phyloP scores from a whole-genome alignment of 2,329 filamentous ascomycete genomes.

The Thyridium curvatum region DNA sequence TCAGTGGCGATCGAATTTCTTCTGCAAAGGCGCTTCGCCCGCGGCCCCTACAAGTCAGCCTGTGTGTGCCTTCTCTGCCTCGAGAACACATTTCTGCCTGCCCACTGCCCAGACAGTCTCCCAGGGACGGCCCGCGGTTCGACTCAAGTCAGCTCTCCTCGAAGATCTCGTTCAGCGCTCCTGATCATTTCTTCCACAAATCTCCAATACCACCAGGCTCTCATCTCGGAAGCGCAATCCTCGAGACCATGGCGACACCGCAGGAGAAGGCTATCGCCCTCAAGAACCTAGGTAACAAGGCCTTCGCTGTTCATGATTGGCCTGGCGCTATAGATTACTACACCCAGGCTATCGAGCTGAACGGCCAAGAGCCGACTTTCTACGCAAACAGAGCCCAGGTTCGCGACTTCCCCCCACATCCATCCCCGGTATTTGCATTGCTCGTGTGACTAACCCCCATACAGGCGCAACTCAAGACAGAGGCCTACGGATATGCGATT shows the following conservation, averaged over 20 bases:
- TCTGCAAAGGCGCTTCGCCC: no score
- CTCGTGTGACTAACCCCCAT: slow-evolving; percentile 39
- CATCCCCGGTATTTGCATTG: slow-evolving; percentile 12
- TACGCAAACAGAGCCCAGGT: slow-evolving; percentile 95
- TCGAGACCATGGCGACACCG: slow-evolving; percentile 17
- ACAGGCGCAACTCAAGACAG: slow-evolving; percentile 89
- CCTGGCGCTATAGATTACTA: slow-evolving; percentile 75
- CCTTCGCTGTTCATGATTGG: slow-evolving; percentile 86
- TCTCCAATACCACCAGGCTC: no score
- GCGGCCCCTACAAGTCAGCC: no score
- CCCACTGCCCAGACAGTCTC: no score
- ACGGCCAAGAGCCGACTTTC: slow-evolving; percentile 80
- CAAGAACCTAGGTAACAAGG: slow-evolving; percentile 93
- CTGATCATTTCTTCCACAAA: no score
- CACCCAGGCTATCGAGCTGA: slow-evolving; percentile 76
- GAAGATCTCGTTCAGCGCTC: no score
- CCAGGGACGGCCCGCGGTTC: no score
- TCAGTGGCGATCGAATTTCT: slow-evolving; percentile 1
- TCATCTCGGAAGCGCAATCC: no score
- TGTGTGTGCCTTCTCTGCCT: no score
- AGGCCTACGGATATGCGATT: slow-evolving; percentile 90
- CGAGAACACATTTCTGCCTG: no score
- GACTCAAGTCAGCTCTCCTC: no score
- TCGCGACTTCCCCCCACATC: slow-evolving; percentile 28
- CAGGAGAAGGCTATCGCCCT: slow-evolving; percentile 69